phyloP scores from a whole-genome alignment of 768 basidiomycete genomes.

The Pulveroboletus sp. region DNA sequence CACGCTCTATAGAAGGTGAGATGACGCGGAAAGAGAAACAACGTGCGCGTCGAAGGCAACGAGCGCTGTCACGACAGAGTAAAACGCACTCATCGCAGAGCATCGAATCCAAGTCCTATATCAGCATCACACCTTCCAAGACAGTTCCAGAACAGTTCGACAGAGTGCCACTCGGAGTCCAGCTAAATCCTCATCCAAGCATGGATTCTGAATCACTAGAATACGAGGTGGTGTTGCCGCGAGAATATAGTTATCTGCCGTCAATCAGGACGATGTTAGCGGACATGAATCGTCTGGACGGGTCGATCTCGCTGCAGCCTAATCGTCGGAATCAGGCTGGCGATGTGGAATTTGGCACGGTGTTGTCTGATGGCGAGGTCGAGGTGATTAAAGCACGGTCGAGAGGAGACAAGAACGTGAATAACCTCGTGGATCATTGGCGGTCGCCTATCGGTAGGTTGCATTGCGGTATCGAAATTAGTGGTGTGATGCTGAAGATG shows the following conservation, averaged over 20 bases:
- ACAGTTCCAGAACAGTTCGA: neutral
- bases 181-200: neutral
- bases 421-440: constrained; percentile 58
- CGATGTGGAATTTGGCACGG: constrained; percentile 16
- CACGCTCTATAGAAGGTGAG: constrained; percentile 67
- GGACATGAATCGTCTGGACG: constrained; percentile 8
- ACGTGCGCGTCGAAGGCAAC: neutral
- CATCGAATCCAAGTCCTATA: constrained; percentile 5
- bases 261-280: constrained; percentile 32
- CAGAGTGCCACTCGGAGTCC: neutral
- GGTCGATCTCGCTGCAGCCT: constrained; percentile 16
- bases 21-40: constrained; percentile 43
- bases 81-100: neutral
- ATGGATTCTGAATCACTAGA: constrained; percentile 8
- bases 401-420: constrained; percentile 27
- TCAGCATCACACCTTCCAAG: constrained; percentile 10
- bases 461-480: neutral
- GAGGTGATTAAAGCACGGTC: constrained; percentile 43
- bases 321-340: constrained; percentile 24
- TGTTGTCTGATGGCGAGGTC: constrained; percentile 34
- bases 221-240: constrained; percentile 31
- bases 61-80: neutral
- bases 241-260: neutral
- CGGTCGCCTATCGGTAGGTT: constrained; percentile 56
- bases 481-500: neutral